phyloP scores from a whole-genome alignment of 1,284 basidiomycete genomes.

The Marasmius tenuissimus region DNA sequence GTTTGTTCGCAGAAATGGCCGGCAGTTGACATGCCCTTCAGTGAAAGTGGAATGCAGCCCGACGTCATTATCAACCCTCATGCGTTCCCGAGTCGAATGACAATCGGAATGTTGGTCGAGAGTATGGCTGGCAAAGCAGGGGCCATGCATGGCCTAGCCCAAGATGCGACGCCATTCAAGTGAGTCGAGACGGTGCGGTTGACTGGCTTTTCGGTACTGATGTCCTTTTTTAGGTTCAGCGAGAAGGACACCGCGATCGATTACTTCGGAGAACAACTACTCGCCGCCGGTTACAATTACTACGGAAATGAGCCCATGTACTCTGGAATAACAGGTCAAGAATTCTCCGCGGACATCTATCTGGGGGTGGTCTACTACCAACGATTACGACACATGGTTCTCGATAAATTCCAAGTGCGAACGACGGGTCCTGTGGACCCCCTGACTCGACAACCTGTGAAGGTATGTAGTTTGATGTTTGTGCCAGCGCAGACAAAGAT shows the following conservation, averaged over 20 bases:
- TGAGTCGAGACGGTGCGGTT: conserved; percentile 35
- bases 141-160: conserved; percentile 96
- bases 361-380: conserved; percentile 99
- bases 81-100: conserved; percentile 99
- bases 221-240: conserved; percentile 66
- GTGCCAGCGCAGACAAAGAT: not conserved
- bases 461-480: conserved; percentile 53
- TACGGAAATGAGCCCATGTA: conserved; percentile 99
- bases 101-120: conserved; percentile 99
- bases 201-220: conserved; percentile 16
- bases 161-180: conserved; percentile 98
- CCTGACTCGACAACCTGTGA: conserved; percentile 95
- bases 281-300: conserved; percentile 96
- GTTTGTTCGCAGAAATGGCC: conserved; percentile 99
- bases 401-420: conserved; percentile 99
- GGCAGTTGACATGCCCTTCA: conserved; percentile 97
- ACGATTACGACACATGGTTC: conserved; percentile 97
- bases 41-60: conserved; percentile 98
- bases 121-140: conserved; percentile 98
- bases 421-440: conserved; percentile 97
- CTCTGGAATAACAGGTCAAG: conserved; percentile 97
- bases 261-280: conserved; percentile 96
- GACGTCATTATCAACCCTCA: conserved; percentile 99
- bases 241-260: conserved; percentile 95
- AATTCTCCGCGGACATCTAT: conserved; percentile 98